Percentiles rank a stretch among this genome's conserved stretches.
These are phyloP conservation scores for Fusarium sp. DNA, from an alignment of 2,329 filamentous ascomycete genomes.

Conservation along the genomic window DNA sequence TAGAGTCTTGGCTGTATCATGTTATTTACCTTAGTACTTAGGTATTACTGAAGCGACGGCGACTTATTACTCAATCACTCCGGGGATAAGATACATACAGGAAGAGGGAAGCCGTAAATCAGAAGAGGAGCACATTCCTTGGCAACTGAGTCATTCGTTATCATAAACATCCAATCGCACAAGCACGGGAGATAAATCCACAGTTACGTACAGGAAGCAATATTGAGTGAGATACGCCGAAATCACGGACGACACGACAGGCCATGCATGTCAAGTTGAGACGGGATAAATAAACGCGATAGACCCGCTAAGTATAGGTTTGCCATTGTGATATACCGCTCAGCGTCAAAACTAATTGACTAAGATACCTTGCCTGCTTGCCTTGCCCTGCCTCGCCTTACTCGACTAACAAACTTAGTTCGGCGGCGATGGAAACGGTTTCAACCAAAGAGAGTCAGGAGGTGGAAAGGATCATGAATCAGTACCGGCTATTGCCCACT, in stretches of 20 bases:
- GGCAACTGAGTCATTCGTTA: conserved; percentile 2
- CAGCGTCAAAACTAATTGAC: not conserved
- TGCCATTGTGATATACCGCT: not conserved
- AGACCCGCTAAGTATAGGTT: not conserved
- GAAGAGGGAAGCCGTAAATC: not conserved
- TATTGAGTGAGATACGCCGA: not conserved
- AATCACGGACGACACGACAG: not conserved
- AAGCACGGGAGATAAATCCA: not conserved
- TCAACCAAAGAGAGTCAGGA: not conserved
- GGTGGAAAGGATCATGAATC: conserved; percentile 1
- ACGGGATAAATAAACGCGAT: not conserved
- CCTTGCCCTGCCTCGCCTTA: not conserved
- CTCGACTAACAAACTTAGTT: not conserved
- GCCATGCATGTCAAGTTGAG: not conserved
- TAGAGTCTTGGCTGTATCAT: not conserved
- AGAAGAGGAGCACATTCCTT: not conserved
- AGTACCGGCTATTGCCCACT: not conserved
- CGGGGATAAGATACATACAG: not conserved
- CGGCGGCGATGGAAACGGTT: not conserved
- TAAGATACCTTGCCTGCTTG: not conserved
- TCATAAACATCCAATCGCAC: not conserved
- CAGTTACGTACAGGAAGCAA: not conserved
- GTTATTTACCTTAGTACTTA: not conserved
- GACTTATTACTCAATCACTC: not conserved
- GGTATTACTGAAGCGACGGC: not conserved